Base-by-base conservation (phyloP, 306 rosid species). In the Cicer pinnatifidum region DNA sequence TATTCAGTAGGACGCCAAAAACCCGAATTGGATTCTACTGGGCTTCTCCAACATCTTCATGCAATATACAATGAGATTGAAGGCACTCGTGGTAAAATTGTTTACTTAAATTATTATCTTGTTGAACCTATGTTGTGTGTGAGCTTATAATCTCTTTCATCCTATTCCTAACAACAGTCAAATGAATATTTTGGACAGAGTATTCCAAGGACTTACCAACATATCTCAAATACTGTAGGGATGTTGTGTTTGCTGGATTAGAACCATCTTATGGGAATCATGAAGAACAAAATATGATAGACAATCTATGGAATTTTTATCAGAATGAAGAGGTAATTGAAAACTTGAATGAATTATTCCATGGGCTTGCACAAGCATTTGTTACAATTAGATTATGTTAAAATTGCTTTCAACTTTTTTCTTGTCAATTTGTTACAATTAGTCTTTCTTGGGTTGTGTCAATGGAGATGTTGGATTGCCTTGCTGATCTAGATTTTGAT, bases 221-320 rank as follows among this genome's bases (percentile, higher is more conserved):
- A 7, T 93, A 91, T 88, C 96, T 93, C 69, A 87, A 82, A 67
- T 86, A 82, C 85, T 93, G 92, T 71, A 89, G 83, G 85, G 92
- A 91, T 83, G 85, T 82, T 57, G 90, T 81, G 59, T 93, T 90
- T 85, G 86, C 92, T 80, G 93, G 97, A 76, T 82, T 79, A 78
- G 93, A 90, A 75, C 47, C 88, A 7, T 74, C 87, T 3, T 78
- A 73, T 41, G 95, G 85, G 86, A 85, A 89, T 84, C 75, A 80
- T 2, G 96, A 82, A 68, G 97, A 93, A 79, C 79, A 82, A 75
- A 82, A 58, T 53, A 51, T 88, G 78, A 84, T 89, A 13, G 85
- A 89, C 54, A 40, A 52, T 41, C 82, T 91, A 16, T 89, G 93
- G 96, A 64, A 84, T 38, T 80, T 67, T 82, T 93, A 85, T 86